A percentile compares a stretch with the other conserved stretches of the same genome.
Evolutionary conservation across 179 eudicot genomes (phyloP).

Genomic region (Pouteria campechiana): DNA sequence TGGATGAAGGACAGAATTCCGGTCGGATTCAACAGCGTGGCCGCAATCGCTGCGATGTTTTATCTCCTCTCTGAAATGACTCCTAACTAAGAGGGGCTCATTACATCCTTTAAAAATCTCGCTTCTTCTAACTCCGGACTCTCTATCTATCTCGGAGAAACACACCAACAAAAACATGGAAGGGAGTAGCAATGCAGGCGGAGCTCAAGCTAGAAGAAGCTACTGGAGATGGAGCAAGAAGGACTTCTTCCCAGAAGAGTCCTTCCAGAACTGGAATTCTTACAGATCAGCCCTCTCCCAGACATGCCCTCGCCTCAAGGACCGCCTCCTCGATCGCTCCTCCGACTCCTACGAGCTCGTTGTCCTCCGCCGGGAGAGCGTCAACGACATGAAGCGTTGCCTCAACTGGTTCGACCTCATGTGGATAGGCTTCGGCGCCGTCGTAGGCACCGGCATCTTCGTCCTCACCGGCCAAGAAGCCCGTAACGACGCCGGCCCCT

Average conservation of each 20-base stretch:
- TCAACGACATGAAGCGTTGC: conserved; percentile 39
- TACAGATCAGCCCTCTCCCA: conserved; percentile 41
- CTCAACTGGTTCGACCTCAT: conserved; percentile 77
- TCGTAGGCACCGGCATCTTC: conserved; percentile 89
- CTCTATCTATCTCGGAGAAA: too few relatives aligned
- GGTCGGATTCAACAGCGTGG: too few relatives aligned
- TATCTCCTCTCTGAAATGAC: too few relatives aligned
- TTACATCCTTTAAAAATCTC: too few relatives aligned
- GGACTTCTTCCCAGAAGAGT: conserved; percentile 65
- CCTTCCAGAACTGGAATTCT: conserved; percentile 35
- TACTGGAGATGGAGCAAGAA: conserved; percentile 60
- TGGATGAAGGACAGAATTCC: too few relatives aligned
- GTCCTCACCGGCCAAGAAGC: conserved; percentile 77
- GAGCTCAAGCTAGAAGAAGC: too few relatives aligned
- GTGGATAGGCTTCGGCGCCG: conserved; percentile 85
- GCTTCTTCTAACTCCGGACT: too few relatives aligned
- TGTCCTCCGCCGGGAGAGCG: conserved; percentile 21
- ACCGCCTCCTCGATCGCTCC: conserved; percentile 55
- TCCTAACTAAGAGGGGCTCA: too few relatives aligned
- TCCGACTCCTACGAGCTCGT: conserved; percentile 47
- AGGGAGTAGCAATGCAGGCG: too few relatives aligned
- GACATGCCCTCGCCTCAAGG: conserved; percentile 39
- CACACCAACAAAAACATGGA: too few relatives aligned
- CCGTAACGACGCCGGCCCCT: conserved; percentile 59
- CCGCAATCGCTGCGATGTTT: too few relatives aligned